Base-by-base conservation (phyloP, 495 filamentous ascomycete species). In the Venustampulla echinocandica region DNA sequence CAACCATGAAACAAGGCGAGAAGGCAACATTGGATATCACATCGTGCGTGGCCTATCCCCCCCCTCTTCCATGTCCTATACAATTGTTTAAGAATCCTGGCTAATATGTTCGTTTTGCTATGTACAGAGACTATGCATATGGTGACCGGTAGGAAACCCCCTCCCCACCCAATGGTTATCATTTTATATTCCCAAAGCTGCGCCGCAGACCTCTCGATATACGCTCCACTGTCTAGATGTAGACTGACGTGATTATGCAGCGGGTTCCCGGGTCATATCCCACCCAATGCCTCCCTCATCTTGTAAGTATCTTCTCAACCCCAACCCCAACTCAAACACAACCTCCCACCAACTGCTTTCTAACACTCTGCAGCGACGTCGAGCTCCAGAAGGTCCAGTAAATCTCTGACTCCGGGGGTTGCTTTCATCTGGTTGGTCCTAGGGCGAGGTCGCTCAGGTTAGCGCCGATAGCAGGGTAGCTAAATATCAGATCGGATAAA, bases 1-100 rank as follows among this genome's bases (percentile, higher is more conserved):
- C 75, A 18, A 68, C 77, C 49, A 90, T 94, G 85, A 80, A 71
- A 52, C 67, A 87, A 9, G 87, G 87, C 52, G 86, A 93, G 71
- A 84, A 81, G 64, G 79, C 84, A 19, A 81, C 79, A 14, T 66
- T 94, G 49, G 84, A 79, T 25, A 92, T 92, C 53, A 73, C 77
- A 21, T 74, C 76, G 87, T 90, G 71, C 61, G 79, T 65, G 18
- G 18, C 14, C 13, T 32, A 20, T 9, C 6, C 6, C n/a, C 15
- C 35, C 15, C 11, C 9, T 17, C 7, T 6, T 3, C 19, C n/a
- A 2, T 37, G 14, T 19, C 24, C 14, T 21, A 47, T 36, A 17
- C 20, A n/a, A n/a, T n/a, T n/a, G n/a, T n/a, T n/a, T n/a, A n/a
- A n/a, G n/a, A n/a, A n/a, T n/a, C n/a, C n/a, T n/a, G n/a, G n/a